Base-by-base conservation (phyloP, 2,329 filamentous ascomycete species). In the Colletotrichum higginsianum region DNA sequence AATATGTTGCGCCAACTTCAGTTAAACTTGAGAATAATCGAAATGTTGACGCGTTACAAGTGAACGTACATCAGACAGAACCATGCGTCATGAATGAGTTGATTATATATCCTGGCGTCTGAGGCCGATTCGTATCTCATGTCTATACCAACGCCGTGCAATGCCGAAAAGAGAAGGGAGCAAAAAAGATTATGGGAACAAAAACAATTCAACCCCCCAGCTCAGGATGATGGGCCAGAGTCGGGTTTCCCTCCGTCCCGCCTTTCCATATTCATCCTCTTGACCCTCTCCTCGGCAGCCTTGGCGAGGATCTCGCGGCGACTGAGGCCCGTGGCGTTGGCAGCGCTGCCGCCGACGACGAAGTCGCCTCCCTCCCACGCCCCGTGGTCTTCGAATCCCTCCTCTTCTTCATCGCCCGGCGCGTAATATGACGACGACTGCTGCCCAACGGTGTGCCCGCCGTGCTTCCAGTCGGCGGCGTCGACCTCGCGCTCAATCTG, bases 401-500 rank as follows among this genome's bases (percentile, higher is more conserved):
- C 88, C 9, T 87, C 88, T 15, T 85, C 87, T 4, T 83, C 85
- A 21, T 82, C 81, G 52, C 79, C 80, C 73, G 87, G 85, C 75
- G 89, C 86, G 52, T 87, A 89, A 82, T 87, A 81, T 84, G 90
- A 87, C 84, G 90, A 87, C 84, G 90, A 86, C 84, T 90, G 80
- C 85, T 92, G 83, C 84, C 90, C 90, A 2, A 96, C 81, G 6
- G 86, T 89, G 63, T 87, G 84, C 0, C 95, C 95, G 0, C 91
- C 90, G 30, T 87, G 87, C 77, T 87, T 92, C 91, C 93, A 97
- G 84, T 98, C 95, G 18, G 89, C 93, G 60, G 84, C 85, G 68
- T 93, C 92, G 3, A 98, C 96, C 84, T 98, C 96, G 61, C 88
- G 87, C 85, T 98, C 95, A 77, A 98, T 97, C 84, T 92, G 88